Conservation (phyloP, 2,329 filamentous ascomycete genomes). For the Botrytis sinoallii region DNA sequence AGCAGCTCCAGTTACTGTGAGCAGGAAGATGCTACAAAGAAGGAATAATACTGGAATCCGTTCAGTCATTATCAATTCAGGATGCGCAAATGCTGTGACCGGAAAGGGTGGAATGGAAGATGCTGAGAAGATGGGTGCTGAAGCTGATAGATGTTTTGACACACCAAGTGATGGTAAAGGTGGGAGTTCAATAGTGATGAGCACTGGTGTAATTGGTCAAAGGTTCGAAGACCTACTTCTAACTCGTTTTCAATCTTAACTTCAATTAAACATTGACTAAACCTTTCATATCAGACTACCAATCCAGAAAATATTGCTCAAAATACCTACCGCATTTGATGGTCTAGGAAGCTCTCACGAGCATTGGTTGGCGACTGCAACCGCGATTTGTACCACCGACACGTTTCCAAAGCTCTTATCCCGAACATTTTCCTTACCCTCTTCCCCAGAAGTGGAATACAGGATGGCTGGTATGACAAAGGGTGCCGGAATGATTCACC, state of each 20-base stretch:
- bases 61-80: conserved; percentile 88
- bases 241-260: neutral
- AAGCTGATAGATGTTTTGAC: conserved; percentile 67
- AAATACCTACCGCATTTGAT: conserved; percentile 73
- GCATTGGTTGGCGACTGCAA: conserved; percentile 80
- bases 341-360: conserved; percentile 71
- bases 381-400: conserved; percentile 94
- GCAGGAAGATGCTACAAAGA: conserved; percentile 65
- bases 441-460: conserved; percentile 72
- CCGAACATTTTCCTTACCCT: conserved; percentile 74
- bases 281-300: conserved; percentile 58
- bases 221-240: conserved; percentile 47
- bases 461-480: conserved; percentile 91
- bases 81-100: conserved; percentile 95
- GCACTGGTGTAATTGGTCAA: conserved; percentile 95
- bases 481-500: conserved; percentile 96
- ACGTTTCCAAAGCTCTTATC: conserved; percentile 95
- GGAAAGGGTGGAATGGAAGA: conserved; percentile 87
- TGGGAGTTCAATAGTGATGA: conserved; percentile 86
- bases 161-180: conserved; percentile 45
- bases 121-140: conserved; percentile 76
- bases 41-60: conserved; percentile 68
- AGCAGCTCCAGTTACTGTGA: conserved; percentile 89
- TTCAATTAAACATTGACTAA: neutral
- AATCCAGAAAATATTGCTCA: conserved; percentile 82